phyloP scores from a whole-genome alignment of 768 basidiomycete genomes.

The Phlebiopsis flavidoalba region DNA sequence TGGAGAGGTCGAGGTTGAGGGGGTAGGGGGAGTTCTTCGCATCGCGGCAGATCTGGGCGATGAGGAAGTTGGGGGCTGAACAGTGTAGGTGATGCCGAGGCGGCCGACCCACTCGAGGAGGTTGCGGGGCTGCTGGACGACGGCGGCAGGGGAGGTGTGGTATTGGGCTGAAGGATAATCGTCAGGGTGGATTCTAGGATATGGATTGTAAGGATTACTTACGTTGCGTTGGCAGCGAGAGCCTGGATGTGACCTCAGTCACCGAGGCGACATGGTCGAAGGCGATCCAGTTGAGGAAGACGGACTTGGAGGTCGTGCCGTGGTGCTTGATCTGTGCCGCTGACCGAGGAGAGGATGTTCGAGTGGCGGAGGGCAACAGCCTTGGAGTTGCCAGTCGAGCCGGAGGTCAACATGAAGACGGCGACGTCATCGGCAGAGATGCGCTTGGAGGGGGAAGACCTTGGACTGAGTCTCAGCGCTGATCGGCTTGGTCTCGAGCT shows the following conservation, averaged over 20 bases:
- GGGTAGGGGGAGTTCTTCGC: constrained; percentile 22
- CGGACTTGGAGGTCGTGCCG: constrained; percentile 8
- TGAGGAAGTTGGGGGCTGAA: constrained; percentile 39
- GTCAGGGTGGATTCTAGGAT: not conserved
- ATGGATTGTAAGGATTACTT: not conserved
- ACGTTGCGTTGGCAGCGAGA: constrained; percentile 29
- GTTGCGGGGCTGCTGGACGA: constrained; percentile 13
- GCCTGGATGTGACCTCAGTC: constrained; percentile 37
- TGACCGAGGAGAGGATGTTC: constrained; percentile 43
- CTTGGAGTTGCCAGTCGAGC: constrained; percentile 87
- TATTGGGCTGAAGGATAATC: constrained; percentile 27
- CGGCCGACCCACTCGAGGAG: constrained; percentile 29
- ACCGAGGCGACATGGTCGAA: constrained; percentile 43
- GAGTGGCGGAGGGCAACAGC: constrained; percentile 83
- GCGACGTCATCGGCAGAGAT: constrained; percentile 47
- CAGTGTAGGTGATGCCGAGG: constrained; percentile 29
- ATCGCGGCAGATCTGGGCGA: constrained; percentile 18
- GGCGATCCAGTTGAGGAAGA: constrained; percentile 41
- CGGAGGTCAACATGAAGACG: constrained; percentile 76
- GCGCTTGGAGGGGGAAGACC: constrained; percentile 18
- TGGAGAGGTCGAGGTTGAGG: constrained; percentile 29
- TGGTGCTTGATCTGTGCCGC: constrained; percentile 8
- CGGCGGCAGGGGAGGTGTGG: constrained; percentile 24
- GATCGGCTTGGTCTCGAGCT: not conserved
- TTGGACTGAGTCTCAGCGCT: not conserved